Conservation (phyloP, 768 basidiomycete species). For the Sarcomyxa edulis region DNA sequence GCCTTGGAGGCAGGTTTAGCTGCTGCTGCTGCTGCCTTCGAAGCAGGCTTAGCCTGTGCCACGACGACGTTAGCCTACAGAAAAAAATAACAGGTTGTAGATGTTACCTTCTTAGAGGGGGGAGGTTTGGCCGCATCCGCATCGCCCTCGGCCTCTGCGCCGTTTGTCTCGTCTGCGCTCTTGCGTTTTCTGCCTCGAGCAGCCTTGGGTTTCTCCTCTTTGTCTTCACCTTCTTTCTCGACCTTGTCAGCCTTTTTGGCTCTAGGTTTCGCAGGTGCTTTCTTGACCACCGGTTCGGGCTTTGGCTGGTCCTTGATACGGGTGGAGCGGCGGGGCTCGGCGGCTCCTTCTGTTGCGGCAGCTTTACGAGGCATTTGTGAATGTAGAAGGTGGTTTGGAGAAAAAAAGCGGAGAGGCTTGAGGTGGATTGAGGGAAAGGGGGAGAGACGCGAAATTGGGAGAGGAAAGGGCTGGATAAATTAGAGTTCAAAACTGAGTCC, state of each 20-base stretch:
- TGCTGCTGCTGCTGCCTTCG: too few species aligned
- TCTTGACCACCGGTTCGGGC: constrained; percentile 46
- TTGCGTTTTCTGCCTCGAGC: constrained; percentile 39
- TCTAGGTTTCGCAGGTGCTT: constrained; percentile 58
- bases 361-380: constrained; percentile 66
- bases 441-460: too few species aligned
- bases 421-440: not conserved
- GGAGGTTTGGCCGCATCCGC: constrained; percentile 38
- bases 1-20: constrained; percentile 32
- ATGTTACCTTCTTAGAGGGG: constrained; percentile 59
- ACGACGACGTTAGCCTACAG: too few species aligned
- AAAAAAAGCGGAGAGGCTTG: constrained; percentile 2
- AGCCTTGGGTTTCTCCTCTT: constrained; percentile 54
- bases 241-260: constrained; percentile 43
- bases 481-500: too few species aligned
- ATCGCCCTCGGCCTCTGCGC: constrained; percentile 32
- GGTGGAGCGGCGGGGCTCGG: constrained; percentile 63
- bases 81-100: too few species aligned
- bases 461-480: too few species aligned
- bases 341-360: constrained; percentile 29
- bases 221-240: constrained; percentile 31
- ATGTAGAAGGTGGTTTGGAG: constrained; percentile 5
- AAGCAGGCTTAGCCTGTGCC: constrained; percentile 27
- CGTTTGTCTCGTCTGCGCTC: constrained; percentile 20
- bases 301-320: constrained; percentile 74